Conservation (phyloP, 208 protist species). For the Endotrypanum monterogeii region DNA sequence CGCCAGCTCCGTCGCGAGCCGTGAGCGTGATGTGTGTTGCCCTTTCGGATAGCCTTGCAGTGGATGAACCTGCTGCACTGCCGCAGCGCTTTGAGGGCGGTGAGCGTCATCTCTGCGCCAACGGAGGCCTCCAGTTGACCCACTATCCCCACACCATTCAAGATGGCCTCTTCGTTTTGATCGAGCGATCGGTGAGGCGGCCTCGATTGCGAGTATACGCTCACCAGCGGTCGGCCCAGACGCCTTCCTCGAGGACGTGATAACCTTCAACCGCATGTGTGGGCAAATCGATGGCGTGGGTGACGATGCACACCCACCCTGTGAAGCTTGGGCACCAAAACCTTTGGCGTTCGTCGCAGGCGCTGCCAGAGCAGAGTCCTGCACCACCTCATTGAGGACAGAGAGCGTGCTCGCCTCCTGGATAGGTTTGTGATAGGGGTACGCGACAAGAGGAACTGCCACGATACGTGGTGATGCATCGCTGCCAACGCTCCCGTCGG, state of each 20-base stretch:
- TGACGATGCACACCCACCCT: neutral
- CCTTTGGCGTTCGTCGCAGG: neutral
- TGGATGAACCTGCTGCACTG: neutral
- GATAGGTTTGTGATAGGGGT: neutral
- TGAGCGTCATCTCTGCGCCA: neutral
- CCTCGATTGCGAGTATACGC: neutral
- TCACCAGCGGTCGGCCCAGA: neutral
- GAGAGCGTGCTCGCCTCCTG: neutral
- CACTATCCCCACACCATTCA: neutral
- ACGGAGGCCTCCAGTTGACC: neutral
- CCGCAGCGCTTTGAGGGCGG: neutral
- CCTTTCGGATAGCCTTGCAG: neutral
- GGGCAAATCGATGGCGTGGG: neutral
- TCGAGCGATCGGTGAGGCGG: neutral
- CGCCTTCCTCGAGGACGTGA: conserved; percentile 11
- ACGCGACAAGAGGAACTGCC: conserved; percentile 15
- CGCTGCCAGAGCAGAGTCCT: neutral
- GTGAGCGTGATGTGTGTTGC: neutral
- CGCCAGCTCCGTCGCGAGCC: neutral
- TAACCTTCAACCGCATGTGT: conserved; percentile 12
- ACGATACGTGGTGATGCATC: neutral
- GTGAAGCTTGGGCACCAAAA: neutral
- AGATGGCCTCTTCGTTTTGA: neutral
- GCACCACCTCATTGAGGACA: conserved; percentile 9
- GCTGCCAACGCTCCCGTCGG: neutral